Evolutionary conservation across 2,329 filamentous ascomycete genomes (phyloP).

Genomic region (Aspergillus spinulosporus): DNA sequence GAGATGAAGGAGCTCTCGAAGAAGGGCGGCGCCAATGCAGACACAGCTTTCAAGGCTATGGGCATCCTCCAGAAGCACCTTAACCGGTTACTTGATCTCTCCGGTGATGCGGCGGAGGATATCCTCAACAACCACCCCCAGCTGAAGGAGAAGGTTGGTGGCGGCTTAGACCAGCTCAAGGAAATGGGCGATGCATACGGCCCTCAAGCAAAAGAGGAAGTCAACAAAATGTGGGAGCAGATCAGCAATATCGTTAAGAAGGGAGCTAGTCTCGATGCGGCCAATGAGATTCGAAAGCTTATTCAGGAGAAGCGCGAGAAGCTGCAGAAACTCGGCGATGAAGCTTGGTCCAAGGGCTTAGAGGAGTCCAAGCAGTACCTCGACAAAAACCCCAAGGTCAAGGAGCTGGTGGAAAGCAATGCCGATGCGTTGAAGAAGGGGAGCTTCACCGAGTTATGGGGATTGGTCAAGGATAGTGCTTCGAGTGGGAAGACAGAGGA

Average conservation of each 20-base stretch:
- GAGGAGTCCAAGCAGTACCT: constrained; percentile 71
- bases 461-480: constrained; percentile 61
- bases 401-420: constrained; percentile 71
- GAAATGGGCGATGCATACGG: constrained; percentile 68
- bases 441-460: constrained; percentile 63
- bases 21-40: constrained; percentile 60
- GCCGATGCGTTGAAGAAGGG: constrained; percentile 66
- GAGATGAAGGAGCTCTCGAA: constrained; percentile 65
- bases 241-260: constrained; percentile 63
- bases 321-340: constrained; percentile 66
- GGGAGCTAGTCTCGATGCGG: constrained; percentile 57
- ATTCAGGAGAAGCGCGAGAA: constrained; percentile 70
- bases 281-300: constrained; percentile 59
- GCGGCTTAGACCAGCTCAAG: constrained; percentile 68
- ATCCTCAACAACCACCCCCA: constrained; percentile 73
- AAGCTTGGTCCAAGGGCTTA: constrained; percentile 70
- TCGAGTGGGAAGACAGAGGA: constrained; percentile 62
- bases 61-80: constrained; percentile 64
- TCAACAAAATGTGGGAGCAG: constrained; percentile 69
- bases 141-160: constrained; percentile 70
- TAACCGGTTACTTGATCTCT: constrained; percentile 60
- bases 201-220: constrained; percentile 73
- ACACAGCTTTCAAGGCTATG: constrained; percentile 62
- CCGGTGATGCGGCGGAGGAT: constrained; percentile 62
- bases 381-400: constrained; percentile 73